Base-by-base conservation (phyloP, 805 yeast genomes). In the Kodamaea jinghongensis region DNA sequence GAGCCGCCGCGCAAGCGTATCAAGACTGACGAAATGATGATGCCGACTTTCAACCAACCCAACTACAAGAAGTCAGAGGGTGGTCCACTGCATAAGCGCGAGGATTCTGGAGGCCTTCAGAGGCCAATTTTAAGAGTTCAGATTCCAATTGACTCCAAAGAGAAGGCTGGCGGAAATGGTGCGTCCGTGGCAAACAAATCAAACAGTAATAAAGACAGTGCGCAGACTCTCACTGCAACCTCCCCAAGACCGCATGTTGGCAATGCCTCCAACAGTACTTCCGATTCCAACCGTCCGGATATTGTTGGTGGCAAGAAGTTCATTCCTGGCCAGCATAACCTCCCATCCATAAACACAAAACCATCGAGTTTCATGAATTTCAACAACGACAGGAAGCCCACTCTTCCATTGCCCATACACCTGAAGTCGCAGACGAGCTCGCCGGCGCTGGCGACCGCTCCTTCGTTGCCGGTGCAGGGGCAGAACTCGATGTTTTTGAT, bases 121-220 rank as follows among this genome's bases (percentile, higher is more conserved):
- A 60, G 88, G 43, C 88, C 88, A 1, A 71, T 81, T 1, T 60
- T 82, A 32, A 60, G 86, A 41, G 81, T 82, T 8, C 79, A 79
- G 48, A 82, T 82, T n/a, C 88, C 88, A 1, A 78, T 71, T 51
- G 51, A 58, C 10, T 28, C 38, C 2, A 23, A 32, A 11, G 38
- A 29, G 12, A 25, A 30, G 12, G 34, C 25, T 10, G 17, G 29
- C 9, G 38, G 34, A 6, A 20, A 20, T 20, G 23, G 23, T 5
- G 23, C 7, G 5, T 20, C 23, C 23, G 23, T 20, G 8, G 27
- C 34, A 2, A 12, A 29, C 10, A 23, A 29, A n/a, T 7, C 33
- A 22, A 35, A 35, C 17, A 17, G 11, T 12, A 27, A 15, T 10
- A 39, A 39, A 20, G 68, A 70, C 54, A 57, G 75, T 51, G 69